Percentiles rank a stretch among this genome's conserved stretches.
phyloP scores from a whole-genome alignment of 2,329 filamentous ascomycete genomes.

The Penicillium verrucosum region DNA sequence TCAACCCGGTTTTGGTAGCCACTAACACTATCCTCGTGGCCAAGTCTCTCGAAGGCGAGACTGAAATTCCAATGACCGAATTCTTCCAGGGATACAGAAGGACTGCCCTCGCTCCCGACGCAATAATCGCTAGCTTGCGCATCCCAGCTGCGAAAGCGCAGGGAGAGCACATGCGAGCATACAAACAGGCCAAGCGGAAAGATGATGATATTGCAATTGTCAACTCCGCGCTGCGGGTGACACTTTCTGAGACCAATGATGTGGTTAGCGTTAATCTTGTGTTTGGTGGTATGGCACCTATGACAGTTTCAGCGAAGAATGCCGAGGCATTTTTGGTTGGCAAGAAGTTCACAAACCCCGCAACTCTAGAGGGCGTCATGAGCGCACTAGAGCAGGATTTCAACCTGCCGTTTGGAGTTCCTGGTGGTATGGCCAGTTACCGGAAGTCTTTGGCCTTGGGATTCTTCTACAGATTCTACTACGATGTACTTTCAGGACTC shows the following conservation, averaged over 20 bases:
- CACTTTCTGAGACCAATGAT: constrained; percentile 63
- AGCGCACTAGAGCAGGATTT: constrained; percentile 86
- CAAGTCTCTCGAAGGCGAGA: constrained; percentile 69
- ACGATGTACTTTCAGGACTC: constrained; percentile 69
- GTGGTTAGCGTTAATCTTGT: constrained; percentile 76
- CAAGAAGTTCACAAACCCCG: constrained; percentile 73
- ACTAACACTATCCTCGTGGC: constrained; percentile 78
- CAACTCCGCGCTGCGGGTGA: constrained; percentile 76
- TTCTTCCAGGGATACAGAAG: constrained; percentile 92
- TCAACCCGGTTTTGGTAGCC: constrained; percentile 91
- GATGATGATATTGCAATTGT: constrained; percentile 99
- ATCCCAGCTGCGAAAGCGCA: constrained; percentile 73
- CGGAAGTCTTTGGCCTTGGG: constrained; percentile 83
- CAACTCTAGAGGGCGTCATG: constrained; percentile 87
- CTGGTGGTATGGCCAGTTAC: constrained; percentile 96
- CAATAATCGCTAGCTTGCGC: constrained; percentile 80
- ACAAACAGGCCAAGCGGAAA: constrained; percentile 95
- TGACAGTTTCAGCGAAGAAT: constrained; percentile 80
- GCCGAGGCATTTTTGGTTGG: constrained; percentile 72
- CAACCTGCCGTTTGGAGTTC: constrained; percentile 81
- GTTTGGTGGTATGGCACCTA: constrained; percentile 93
- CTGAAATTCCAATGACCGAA: constrained; percentile 81
- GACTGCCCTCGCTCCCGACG: constrained; percentile 76
- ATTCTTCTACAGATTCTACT: constrained; percentile 97
- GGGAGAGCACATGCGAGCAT: constrained; percentile 81